phyloP scores from a whole-genome alignment of 2,329 filamentous ascomycete genomes.

The Claviceps arundinis region DNA sequence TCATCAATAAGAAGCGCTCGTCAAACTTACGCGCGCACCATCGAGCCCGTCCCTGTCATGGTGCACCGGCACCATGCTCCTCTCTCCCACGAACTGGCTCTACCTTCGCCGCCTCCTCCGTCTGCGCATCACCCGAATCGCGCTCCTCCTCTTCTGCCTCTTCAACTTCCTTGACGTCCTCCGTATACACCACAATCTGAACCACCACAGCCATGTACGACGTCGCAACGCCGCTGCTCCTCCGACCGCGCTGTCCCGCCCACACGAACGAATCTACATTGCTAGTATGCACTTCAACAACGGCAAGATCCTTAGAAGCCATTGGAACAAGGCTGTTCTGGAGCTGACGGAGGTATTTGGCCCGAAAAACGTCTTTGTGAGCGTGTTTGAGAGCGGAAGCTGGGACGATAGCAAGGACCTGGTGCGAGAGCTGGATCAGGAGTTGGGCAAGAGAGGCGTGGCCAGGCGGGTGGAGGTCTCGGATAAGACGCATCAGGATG shows the following conservation, averaged over 20 bases:
- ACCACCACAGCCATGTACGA: conserved; percentile 15
- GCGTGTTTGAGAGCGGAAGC: conserved; percentile 55
- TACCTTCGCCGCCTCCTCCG: conserved; percentile 25
- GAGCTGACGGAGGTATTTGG: conserved; percentile 44
- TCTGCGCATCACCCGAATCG: conserved; percentile 20
- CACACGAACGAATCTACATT: conserved; percentile 44
- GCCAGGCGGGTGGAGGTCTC: conserved; percentile 42
- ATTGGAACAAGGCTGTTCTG: conserved; percentile 51
- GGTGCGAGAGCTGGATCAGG: conserved; percentile 40
- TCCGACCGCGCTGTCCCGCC: conserved; percentile 9
- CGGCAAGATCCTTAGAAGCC: conserved; percentile 41
- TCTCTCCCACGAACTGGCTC: conserved; percentile 17
- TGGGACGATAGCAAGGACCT: conserved; percentile 54
- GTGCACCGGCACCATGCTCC: conserved; percentile 12
- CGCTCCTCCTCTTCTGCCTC: conserved; percentile 21
- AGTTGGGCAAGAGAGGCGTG: conserved; percentile 39
- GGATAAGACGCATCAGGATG: conserved; percentile 44
- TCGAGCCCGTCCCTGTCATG: neutral
- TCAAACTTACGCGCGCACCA: neutral
- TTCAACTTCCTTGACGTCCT: conserved; percentile 26
- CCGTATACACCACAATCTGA: conserved; percentile 22
- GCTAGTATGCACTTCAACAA: conserved; percentile 58
- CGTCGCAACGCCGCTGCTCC: conserved; percentile 5
- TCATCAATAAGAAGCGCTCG: neutral
- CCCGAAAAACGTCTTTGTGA: conserved; percentile 52